Evolutionary conservation across 2,329 filamentous ascomycete genomes (phyloP).

Genomic region (Aspergillus sp.): DNA sequence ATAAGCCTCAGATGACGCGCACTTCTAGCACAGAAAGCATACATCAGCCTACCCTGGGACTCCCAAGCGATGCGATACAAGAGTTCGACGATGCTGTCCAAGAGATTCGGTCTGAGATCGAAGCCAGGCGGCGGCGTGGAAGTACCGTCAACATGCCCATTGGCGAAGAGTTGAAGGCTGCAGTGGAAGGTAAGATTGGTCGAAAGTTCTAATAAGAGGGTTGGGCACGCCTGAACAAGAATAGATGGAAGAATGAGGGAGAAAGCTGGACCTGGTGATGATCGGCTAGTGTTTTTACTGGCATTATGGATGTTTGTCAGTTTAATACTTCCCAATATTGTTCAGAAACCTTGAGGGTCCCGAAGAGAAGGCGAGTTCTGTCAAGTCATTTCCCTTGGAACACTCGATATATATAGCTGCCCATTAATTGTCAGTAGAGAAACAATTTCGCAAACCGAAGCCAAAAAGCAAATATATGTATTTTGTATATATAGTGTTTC

Average conservation of each 20-base stretch:
- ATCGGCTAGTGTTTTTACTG: not conserved
- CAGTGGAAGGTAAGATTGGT: constrained; percentile 52
- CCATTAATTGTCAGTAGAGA: not conserved
- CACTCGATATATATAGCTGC: too few relatives aligned
- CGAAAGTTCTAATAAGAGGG: constrained; percentile 39
- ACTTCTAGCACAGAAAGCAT: constrained; percentile 60
- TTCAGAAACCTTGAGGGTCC: not conserved
- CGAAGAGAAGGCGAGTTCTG: not conserved
- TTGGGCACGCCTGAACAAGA: not conserved
- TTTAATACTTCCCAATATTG: not conserved
- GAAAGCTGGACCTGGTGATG: not conserved
- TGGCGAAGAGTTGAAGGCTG: constrained; percentile 52
- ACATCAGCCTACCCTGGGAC: constrained; percentile 68
- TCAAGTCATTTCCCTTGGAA: not conserved
- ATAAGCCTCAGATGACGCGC: constrained; percentile 38
- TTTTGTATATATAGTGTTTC: constrained; percentile 1
- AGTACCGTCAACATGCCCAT: constrained; percentile 45
- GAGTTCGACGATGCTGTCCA: constrained; percentile 77
- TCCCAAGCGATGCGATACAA: constrained; percentile 71
- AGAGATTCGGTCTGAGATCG: constrained; percentile 73
- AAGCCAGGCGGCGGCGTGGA: constrained; percentile 54
- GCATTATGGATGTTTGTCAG: not conserved
- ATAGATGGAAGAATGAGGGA: not conserved
- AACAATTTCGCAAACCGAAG: not conserved
- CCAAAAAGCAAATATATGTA: not conserved